Evolutionary conservation across 1,284 basidiomycete species (phyloP), one percentile per base, ranked within the genome.

Genomic region (Phellopilus nigrolimitatus): DNA sequence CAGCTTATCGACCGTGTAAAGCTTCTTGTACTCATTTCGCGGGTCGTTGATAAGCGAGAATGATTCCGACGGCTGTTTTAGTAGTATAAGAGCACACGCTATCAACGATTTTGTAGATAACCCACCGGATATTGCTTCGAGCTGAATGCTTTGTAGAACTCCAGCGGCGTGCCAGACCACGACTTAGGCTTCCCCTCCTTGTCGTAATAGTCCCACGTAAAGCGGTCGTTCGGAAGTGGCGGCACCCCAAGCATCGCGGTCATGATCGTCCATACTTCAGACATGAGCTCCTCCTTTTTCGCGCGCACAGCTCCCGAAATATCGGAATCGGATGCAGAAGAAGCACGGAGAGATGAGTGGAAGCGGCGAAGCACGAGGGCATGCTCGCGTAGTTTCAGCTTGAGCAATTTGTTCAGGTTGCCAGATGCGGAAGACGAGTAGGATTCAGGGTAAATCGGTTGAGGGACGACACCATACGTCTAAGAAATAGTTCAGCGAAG

Each of bases 1-100:
- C 41, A 98, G 82, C 57, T 88, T 86, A 61, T 95, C 85, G 27
- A 98, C 91, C 4, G 91, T 91, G 71, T 95, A 95, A n/a, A 95
- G 76, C 67, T 84, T 86, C 54, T 75, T 77, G 63, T 86, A 89
- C 15, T 75, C 73, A 64, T 97, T 94, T 27, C 95, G 80, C 13
- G 95, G 95, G 65, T 98, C 95, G 64, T 98, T 88, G 69, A 98
- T 94, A 31, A 98, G 78, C 44, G 92, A 95, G 74, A 97, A 95
- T 5, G 78, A 84, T 34, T 90, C 84, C 1, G 73, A 63, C 10
- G 82, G 79, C 70, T 82, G 56, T 31, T 53, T 41, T 38, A 17
- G 3, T n/a, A 45, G 25, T 15, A 31, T 13, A 46, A 38, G 34
- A 21, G 9, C n/a, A 19, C n/a, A 33, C 36, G 12, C 22, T 24